Base-by-base conservation (phyloP, 495 filamentous ascomycete genomes). In the Aspergillus indologenus region DNA sequence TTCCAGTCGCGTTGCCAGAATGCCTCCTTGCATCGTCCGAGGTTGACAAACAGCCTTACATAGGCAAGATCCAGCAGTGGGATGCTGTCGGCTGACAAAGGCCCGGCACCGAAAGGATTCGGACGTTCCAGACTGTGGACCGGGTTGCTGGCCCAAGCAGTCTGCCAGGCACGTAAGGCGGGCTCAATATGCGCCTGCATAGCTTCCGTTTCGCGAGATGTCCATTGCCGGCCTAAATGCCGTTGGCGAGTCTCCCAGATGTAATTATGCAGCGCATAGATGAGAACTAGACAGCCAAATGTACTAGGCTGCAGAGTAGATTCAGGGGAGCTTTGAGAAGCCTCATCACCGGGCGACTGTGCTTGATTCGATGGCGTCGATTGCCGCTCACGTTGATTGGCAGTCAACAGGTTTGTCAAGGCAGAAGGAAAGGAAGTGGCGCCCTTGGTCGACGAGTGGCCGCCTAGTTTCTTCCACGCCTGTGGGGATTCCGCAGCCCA, bases 151-250 rank as follows among this genome's bases (percentile, higher is more conserved):
- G 87, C 86, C 93, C 94, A 98, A 0, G 92, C 94, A 47, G 90
- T 87, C 72, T 96, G 91, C 94, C 94, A 98, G 17, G 94, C 92
- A 69, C 89, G 86, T 58, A 98, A 75, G 21, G 95, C 94, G 11
- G 94, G 94, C 66, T 97, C 94, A 53, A 98, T 95, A 67, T 96
- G 92, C 14, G 90, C 87, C 71, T 96, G 92, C 93, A 98, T 96
- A 50, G 90, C 89, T 61, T 98, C 91, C 0, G 91, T 95, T 70
- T 98, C 94, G 60, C 90, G 85, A 24, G 88, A 83, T 17, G 92
- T 96, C 93, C 93, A 97, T 60, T 90, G 83, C 60, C 91, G 86
- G 58, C 89, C 92, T 66, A 92, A 87, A 65, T 97, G 93, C 40
- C 91, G 79, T 70, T 96, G 92, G 43, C 94, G 84, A 1, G 92